A percentile compares a stretch with the other conserved stretches of the same genome.
phyloP scores from a whole-genome alignment of 2,329 filamentous ascomycete genomes.

The Pseudofabraea citricarpa region DNA sequence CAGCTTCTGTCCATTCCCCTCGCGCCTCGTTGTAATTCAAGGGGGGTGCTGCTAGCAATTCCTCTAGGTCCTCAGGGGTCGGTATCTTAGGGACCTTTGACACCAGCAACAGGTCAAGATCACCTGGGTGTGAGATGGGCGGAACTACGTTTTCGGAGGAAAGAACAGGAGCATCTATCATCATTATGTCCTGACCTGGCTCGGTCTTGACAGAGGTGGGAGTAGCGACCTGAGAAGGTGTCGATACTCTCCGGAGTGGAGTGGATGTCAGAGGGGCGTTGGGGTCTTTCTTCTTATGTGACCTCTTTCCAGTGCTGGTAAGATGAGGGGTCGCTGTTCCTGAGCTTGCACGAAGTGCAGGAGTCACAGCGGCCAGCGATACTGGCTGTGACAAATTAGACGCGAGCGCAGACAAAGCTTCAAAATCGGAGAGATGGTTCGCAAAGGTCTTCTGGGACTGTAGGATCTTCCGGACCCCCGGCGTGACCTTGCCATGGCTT shows the following conservation, averaged over 20 bases:
- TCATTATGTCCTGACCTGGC: conserved; percentile 21
- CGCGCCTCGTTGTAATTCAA: conserved; percentile 63
- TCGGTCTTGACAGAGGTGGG: conserved; percentile 24
- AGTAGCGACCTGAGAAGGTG: conserved; percentile 5
- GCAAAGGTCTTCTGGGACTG: conserved; percentile 78
- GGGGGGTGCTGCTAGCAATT: conserved; percentile 58
- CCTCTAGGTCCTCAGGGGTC: conserved; percentile 56
- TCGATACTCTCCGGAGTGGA: conserved; percentile 15
- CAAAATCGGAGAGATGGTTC: conserved; percentile 77
- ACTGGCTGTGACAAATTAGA: conserved; percentile 33
- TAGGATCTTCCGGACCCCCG: conserved; percentile 69
- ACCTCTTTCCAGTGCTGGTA: conserved; percentile 19
- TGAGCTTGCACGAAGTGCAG: conserved; percentile 18
- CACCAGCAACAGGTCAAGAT: conserved; percentile 53
- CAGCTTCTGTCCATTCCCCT: conserved; percentile 38
- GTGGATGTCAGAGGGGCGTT: conserved; percentile 10
- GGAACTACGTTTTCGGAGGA: conserved; percentile 5
- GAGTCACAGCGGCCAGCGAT: conserved; percentile 13
- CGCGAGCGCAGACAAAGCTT: conserved; percentile 51
- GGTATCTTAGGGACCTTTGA: conserved; percentile 55
- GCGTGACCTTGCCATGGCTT: conserved; percentile 26
- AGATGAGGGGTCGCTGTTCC: conserved; percentile 13
- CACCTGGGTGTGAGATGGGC: conserved; percentile 37
- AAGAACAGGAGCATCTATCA: conserved; percentile 32
- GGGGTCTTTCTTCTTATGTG: conserved; percentile 24